These are phyloP conservation scores for Eucalyptus decipiens DNA, from an alignment of 345 rosid genomes.

Conservation along the genomic window DNA sequence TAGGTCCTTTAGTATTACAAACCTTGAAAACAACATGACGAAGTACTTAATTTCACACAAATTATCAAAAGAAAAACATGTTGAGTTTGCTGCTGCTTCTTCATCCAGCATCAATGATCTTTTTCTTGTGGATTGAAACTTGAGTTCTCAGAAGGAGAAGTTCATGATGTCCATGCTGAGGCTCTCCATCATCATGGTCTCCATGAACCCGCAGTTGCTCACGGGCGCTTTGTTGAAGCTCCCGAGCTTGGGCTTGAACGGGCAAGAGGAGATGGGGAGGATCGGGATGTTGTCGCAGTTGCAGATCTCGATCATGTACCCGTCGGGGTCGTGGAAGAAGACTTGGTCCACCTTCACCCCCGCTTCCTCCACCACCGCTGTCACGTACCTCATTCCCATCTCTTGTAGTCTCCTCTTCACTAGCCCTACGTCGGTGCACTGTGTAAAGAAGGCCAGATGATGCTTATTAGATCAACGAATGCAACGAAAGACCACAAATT, in stretches of 20 bases:
- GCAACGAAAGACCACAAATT: background rate
- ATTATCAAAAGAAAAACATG: background rate
- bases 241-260: background rate
- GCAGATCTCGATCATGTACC: constrained; percentile 34
- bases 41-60: background rate
- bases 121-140: background rate
- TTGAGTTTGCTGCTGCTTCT: background rate
- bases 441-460: background rate
- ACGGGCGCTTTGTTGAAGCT: background rate
- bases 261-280: constrained; percentile 6
- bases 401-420: constrained; percentile 22
- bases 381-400: constrained; percentile 8
- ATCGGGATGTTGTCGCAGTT: constrained; percentile 26
- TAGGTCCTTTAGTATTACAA: background rate
- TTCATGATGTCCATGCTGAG: constrained; percentile 8
- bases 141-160: background rate
- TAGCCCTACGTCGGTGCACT: constrained; percentile 24
- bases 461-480: background rate
- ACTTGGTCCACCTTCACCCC: constrained; percentile 23
- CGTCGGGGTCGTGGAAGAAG: constrained; percentile 37
- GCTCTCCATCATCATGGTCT: constrained; percentile 11
- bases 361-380: constrained; percentile 22
- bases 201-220: background rate
- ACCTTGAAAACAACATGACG: background rate
- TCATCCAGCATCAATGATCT: background rate